Base-by-base conservation (phyloP, 176 grass and related monocot genomes). In the Zoysia japonica region DNA sequence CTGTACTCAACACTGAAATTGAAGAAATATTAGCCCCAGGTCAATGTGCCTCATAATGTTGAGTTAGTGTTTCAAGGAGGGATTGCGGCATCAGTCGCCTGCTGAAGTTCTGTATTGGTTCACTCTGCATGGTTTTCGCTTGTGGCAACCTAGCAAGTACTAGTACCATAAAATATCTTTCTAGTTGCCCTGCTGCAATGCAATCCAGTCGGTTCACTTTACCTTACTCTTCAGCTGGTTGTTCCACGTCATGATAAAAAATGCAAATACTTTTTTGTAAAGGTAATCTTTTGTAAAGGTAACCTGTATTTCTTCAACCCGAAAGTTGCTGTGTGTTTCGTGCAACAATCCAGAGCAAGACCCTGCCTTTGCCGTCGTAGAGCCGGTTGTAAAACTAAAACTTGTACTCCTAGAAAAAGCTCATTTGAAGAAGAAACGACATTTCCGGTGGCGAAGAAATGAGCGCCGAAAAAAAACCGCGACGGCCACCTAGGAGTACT, bases 71-170 rank as follows among this genome's bases (percentile, higher is more conserved):
- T 68, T 74, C n/a, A 79, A 53, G 44, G 75, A 47, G 74, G 61
- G 69, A 75, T 12, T 7, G 46, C 61, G 68, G 6, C 39, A n/a
- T 75, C 49, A 48, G 40, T 80, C 56, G 76, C 11, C 45, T 80
- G 62, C 12, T 14, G 52, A 68, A 6, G 68, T 71, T 57, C 28
- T 28, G 28, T 28, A 28, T 47, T 7, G 5, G 47, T 61, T 12
- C 11, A 9, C 47, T 28, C 45, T 67, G 59, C 49, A 40, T 6
- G 9, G 39, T 67, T 45, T 46, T 74, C 28, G 28, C 28, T 28
- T 28, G 28, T 28, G 62, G 10, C 9, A 71, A 42, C 28, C 44
- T 62, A 15, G 39, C 13, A 66, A 9, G 76, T 20, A 50, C 44
- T 28, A 28, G 28, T 28, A 28, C 28, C 9, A 68, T 41, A 11